phyloP scores from a whole-genome alignment of 2,329 filamentous ascomycete species.

The Hymenoscyphus fraxineus region DNA sequence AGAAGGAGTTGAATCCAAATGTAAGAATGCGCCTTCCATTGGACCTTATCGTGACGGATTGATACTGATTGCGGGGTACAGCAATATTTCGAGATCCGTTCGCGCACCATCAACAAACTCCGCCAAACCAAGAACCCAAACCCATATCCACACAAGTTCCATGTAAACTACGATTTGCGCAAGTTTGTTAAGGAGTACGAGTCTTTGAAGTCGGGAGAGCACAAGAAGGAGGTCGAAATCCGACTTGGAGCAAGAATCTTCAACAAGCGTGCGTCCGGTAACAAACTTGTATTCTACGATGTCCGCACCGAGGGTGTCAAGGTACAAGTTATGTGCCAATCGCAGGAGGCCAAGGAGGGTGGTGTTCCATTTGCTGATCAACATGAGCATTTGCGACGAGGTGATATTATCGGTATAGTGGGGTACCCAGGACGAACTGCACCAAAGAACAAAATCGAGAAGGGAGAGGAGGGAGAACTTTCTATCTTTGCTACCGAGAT shows the following conservation, averaged over 20 bases:
- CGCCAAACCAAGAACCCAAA: conserved; percentile 70
- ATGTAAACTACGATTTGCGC: conserved; percentile 76
- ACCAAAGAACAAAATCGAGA: conserved; percentile 80
- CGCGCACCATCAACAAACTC: conserved; percentile 73
- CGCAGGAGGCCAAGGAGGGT: conserved; percentile 68
- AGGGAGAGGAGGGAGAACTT: conserved; percentile 80
- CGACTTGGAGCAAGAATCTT: conserved; percentile 83
- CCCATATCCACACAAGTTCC: conserved; percentile 92
- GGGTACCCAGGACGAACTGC: conserved; percentile 82
- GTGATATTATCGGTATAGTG: conserved; percentile 86
- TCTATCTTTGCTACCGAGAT: conserved; percentile 90
- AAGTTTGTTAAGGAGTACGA: conserved; percentile 77
- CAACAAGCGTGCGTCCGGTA: conserved; percentile 75
- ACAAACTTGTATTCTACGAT: conserved; percentile 91
- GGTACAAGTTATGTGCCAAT: conserved; percentile 89
- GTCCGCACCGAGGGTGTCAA: conserved; percentile 70
- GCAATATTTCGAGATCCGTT: conserved; percentile 97
- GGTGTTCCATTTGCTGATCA: conserved; percentile 74
- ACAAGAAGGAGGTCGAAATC: conserved; percentile 69
- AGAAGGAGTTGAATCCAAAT: conserved; percentile 74
- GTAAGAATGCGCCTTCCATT: conserved; percentile 42
- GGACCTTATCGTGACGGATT: not conserved
- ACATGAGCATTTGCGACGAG: conserved; percentile 82
- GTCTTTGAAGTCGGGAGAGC: conserved; percentile 83
- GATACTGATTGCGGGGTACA: conserved; percentile 35